These are phyloP conservation scores for Fusarium subtropicale DNA, from an alignment of 2,329 filamentous ascomycete species.

Conservation along the genomic window DNA sequence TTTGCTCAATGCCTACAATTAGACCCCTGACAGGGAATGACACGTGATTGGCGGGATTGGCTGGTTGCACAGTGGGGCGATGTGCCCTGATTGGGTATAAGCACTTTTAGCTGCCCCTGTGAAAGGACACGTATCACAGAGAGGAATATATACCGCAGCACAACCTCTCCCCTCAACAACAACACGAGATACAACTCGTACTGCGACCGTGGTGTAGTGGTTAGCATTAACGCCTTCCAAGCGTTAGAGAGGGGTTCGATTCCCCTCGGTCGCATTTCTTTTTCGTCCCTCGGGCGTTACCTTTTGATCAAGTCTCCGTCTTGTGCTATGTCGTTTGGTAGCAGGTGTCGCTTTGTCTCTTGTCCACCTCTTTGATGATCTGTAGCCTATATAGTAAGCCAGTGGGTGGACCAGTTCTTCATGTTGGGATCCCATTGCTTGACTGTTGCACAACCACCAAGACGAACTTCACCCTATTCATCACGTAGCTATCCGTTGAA, in stretches of 20 bases:
- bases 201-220: slow-evolving; percentile 13
- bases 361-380: neutral
- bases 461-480: neutral
- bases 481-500: neutral
- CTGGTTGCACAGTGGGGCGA: rapidly evolving
- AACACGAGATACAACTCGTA: neutral
- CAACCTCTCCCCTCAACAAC: neutral
- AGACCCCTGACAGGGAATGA: neutral
- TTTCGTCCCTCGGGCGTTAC: neutral
- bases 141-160: neutral
- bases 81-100: neutral
- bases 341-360: neutral
- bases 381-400: too few species aligned
- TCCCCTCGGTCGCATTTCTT: slow-evolving; percentile 9
- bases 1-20: neutral
- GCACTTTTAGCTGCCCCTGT: neutral
- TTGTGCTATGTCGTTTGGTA: neutral
- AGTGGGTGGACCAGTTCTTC: neutral
- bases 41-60: neutral
- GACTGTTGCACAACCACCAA: neutral
- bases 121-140: neutral
- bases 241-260: slow-evolving; percentile 19
- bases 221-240: slow-evolving; percentile 18
- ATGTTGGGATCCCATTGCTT: neutral
- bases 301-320: too few species aligned